Evolutionary conservation across 768 basidiomycete species (phyloP), one percentile per base, ranked within the genome.

Genomic region (Phlegmacium glaucopus): DNA sequence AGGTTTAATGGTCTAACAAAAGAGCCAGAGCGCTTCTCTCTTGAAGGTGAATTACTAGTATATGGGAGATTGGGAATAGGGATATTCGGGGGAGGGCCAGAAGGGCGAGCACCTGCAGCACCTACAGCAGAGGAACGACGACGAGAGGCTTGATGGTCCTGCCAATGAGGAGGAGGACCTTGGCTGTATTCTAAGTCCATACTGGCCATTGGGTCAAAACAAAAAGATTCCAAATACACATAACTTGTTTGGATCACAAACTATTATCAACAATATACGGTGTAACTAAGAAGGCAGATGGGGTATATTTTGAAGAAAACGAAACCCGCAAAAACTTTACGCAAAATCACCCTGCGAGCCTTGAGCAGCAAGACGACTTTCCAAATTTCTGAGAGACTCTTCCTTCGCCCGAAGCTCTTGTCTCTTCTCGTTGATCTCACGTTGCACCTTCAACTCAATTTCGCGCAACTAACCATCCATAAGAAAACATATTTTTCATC

Each of bases 341-440:
- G 79, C 76, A 22, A 89, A 90, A 55, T 92, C 90, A 27, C 75
- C 69, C 63, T 87, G 84, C 15, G 86, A 87, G 47, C 89, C 89
- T 69, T 93, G 91, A 30, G 90, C 90, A 59, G 90, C 90, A 57
- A 93, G 79, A 51, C 90, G 86, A 62, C 87, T 92, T 74, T 93
- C 90, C 70, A 93, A 66, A 69, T 93, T 93, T 68, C 89, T 81
- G 59, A 92, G 87, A 37, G 90, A 89, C 67, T 96, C 94, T 66
- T 96, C 95, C 67, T 95, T 96, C 34, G 95, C 96, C 60, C 96
- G 71, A 51, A 98, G 72, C 63, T 98, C 95, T 65, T 98, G 95
- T 61, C 94, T 78, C 74, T 95, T 94, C 76, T 98, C 90, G 64
- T 90, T 91, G 68, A 99, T 92, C 75, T 99, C 96, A 41, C 96